These are phyloP conservation scores for Ambrosiella beaveri DNA, from an alignment of 2,329 filamentous ascomycete species.

Conservation along the genomic window DNA sequence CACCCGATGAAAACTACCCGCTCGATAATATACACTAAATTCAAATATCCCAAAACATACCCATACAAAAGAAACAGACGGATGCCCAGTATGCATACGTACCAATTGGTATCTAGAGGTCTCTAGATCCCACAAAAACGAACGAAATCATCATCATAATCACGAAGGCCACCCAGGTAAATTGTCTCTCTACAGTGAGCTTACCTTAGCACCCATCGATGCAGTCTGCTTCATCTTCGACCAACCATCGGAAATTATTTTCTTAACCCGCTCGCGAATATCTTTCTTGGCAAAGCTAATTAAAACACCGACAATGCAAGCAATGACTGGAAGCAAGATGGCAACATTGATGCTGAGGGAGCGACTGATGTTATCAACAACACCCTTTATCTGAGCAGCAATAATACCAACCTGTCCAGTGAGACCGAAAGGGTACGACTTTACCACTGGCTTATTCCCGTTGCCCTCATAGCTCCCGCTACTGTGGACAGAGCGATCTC, in stretches of 20 bases:
- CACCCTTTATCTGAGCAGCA: conserved; percentile 31
- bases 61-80: background rate
- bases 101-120: background rate
- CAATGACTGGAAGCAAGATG: conserved; percentile 43
- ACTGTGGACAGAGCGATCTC: background rate
- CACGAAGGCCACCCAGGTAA: background rate
- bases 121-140: background rate
- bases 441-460: conserved; percentile 7
- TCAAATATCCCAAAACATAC: background rate
- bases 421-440: conserved; percentile 18
- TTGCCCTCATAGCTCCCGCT: background rate
- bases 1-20: too few species aligned
- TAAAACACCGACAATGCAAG: conserved; percentile 65
- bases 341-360: conserved; percentile 40
- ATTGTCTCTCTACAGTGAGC: conserved; percentile 53
- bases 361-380: conserved; percentile 33
- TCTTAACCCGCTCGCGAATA: conserved; percentile 55
- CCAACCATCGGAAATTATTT: conserved; percentile 55
- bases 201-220: conserved; percentile 94
- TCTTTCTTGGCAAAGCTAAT: conserved; percentile 59
- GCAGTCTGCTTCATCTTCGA: conserved; percentile 68
- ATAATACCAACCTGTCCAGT: conserved; percentile 31
- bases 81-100: conserved; percentile 2
- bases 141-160: background rate
- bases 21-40: background rate